Conservation (phyloP, 257 asterid species). For the Solanum arcanum region DNA sequence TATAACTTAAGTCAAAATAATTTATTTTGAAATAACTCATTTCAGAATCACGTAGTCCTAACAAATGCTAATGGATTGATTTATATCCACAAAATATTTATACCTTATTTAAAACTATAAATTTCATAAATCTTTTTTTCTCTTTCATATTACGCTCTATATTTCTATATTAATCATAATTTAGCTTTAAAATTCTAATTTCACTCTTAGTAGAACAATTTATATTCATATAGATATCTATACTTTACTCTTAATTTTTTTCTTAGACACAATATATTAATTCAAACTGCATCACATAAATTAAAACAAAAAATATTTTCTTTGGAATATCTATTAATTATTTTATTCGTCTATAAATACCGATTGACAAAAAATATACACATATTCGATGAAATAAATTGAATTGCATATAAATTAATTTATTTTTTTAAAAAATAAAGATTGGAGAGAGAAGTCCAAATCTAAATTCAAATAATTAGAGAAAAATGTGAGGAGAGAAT, state of each 20-base stretch:
- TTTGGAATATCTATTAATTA: not conserved
- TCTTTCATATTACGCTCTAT: too few species aligned
- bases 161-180: too few species aligned
- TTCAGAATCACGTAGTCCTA: too few species aligned
- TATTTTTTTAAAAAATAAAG: not conserved
- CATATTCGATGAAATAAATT: not conserved
- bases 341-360: not conserved
- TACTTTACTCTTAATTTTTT: too few species aligned
- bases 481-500: conserved; percentile 30
- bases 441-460: conserved; percentile 3
- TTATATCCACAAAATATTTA: not conserved
- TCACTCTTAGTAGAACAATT: too few species aligned
- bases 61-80: not conserved
- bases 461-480: not conserved
- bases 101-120: not conserved
- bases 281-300: too few species aligned
- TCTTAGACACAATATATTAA: too few species aligned
- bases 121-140: too few species aligned
- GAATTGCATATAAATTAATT: not conserved
- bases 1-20: too few species aligned
- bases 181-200: too few species aligned
- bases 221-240: too few species aligned
- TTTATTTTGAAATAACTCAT: too few species aligned
- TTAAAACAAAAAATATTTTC: not conserved
- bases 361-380: not conserved